Evolutionary conservation across 139 green algal genomes (phyloP).

Genomic region (Haematococcus lacustris): DNA sequence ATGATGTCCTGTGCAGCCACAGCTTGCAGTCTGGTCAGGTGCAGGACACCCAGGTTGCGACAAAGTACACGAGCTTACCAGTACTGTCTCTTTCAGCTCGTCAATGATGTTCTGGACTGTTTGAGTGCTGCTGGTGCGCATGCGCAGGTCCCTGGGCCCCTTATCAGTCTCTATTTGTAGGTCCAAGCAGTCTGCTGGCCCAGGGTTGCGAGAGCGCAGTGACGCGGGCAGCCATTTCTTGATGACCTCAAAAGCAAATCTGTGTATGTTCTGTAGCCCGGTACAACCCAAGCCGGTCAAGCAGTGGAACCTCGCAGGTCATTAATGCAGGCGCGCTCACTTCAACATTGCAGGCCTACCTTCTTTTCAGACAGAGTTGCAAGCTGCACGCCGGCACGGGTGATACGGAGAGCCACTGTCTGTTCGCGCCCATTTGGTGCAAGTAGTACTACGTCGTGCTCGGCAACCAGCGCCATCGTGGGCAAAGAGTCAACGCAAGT

Average conservation of each 20-base stretch:
- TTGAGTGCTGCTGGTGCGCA: constrained; percentile 15
- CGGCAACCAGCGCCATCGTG: background rate
- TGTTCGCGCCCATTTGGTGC: background rate
- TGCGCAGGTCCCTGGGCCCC: constrained; percentile 49
- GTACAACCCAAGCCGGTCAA: background rate
- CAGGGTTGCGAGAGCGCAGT: constrained; percentile 42
- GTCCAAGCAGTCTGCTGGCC: constrained; percentile 45
- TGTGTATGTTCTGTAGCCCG: constrained; percentile 38
- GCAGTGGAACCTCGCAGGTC: background rate
- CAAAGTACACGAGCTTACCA: too few relatives aligned
- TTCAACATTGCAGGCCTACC: background rate
- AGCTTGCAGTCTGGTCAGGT: background rate
- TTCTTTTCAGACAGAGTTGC: background rate
- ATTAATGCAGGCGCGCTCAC: background rate
- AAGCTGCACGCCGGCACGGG: background rate
- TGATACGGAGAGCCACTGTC: background rate
- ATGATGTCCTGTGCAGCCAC: constrained; percentile 1
- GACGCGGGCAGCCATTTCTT: constrained; percentile 58
- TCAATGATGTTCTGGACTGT: constrained; percentile 39
- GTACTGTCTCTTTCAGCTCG: constrained; percentile 32
- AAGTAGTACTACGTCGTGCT: background rate
- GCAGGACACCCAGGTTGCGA: too few relatives aligned
- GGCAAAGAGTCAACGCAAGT: background rate
- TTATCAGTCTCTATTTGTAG: constrained; percentile 46
- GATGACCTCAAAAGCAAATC: constrained; percentile 47